phyloP scores from a whole-genome alignment of 208 protist species.

The Acanthamoeba triangularis region DNA sequence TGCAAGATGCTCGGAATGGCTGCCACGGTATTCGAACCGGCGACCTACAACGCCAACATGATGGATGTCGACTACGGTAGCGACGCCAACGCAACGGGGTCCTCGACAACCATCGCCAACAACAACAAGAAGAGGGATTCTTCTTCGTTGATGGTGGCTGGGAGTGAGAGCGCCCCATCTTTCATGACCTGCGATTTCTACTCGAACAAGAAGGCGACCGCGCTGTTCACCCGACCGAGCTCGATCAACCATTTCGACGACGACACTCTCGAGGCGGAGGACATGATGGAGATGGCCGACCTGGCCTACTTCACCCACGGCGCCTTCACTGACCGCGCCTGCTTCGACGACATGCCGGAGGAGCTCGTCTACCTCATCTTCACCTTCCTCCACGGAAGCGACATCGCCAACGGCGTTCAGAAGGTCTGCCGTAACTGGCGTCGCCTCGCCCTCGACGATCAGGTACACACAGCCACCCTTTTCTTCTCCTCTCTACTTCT shows the following conservation, averaged over 20 bases:
- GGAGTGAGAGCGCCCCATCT: background rate
- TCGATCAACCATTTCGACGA: background rate
- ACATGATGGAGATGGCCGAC: constrained; percentile 56
- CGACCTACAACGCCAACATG: constrained; percentile 10
- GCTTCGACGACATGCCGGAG: constrained; percentile 65
- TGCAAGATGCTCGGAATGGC: constrained; percentile 35
- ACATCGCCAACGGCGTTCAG: constrained; percentile 57
- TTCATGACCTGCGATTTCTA: constrained; percentile 30
- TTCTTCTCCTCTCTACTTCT: background rate
- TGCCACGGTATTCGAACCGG: constrained; percentile 59
- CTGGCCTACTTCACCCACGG: background rate
- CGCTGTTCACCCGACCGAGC: background rate
- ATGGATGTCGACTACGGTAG: constrained; percentile 32
- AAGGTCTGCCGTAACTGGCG: constrained; percentile 61
- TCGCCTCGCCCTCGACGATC: constrained; percentile 56
- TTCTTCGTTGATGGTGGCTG: background rate
- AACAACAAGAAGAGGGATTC: background rate
- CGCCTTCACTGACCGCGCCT: background rate
- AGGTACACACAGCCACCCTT: background rate
- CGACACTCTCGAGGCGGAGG: background rate
- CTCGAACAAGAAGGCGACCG: background rate
- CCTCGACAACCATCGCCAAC: background rate
- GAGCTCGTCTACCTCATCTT: constrained; percentile 73
- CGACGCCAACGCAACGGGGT: background rate
- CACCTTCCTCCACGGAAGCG: constrained; percentile 69